Evolutionary conservation across 495 filamentous ascomycete genomes (phyloP), one percentile per base, ranked within the genome.

Genomic region (Neurospora sp.): DNA sequence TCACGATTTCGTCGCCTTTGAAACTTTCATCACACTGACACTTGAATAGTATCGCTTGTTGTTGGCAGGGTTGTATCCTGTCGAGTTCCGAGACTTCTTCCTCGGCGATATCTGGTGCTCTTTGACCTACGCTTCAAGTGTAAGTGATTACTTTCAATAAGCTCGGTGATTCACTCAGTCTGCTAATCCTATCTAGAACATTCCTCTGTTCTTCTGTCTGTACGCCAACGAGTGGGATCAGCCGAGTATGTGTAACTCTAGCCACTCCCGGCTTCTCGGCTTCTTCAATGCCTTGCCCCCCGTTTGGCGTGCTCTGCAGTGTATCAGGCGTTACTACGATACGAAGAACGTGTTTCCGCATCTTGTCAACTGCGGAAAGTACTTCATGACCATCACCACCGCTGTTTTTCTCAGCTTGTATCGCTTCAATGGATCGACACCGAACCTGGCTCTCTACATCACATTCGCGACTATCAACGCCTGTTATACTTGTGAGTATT

Each of bases 31-130:
- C 44, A 4, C 2, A 16, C 65, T 69, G 31, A 35, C 35, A 37
- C 40, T n/a, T n/a, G 65, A 20, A 79, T 86, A 97, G 93, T 96
- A 90, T 85, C 91, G 96, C 73, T 83, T 98, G 37, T 82, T 96
- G 68, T 85, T 93, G 27, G 92, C 96, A 20, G 96, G 96, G 16
- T 76, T 96, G 12, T 97, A 94, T 80, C 94, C 92, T 10, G 96
- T 99, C 22, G 96, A 98, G 79, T 99, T 98, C 78, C 89, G 94
- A 72, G 96, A 99, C 79, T 98, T 99, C 83, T 99, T 97, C 80
- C 86, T 98, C 0, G 96, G 96, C 18, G 96, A 99, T 78, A 98
- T 98, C 87, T 97, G 93, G 78, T 98, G 96, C 79, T 98, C 96
- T 6, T 87, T 94, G 70, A 96, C 94, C 8, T 98, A 99, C 81